Base-by-base conservation (phyloP, 257 asterid genomes). In the Scutellaria galericulata region DNA sequence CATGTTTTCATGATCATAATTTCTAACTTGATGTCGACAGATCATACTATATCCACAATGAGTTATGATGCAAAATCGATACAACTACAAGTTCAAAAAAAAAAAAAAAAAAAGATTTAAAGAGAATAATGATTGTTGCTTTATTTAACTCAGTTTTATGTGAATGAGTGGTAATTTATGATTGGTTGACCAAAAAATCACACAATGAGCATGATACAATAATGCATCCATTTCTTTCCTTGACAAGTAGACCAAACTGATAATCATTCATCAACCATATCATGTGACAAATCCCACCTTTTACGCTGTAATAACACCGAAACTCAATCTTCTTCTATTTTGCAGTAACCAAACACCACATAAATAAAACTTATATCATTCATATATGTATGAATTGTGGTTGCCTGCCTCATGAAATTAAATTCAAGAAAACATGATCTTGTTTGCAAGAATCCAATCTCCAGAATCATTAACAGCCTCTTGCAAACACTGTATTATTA, bases 221-320 rank as follows among this genome's bases (percentile, higher is more conserved):
- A 80, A 80, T 73, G 75, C 76, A 65, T 13, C 64, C 78, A 64
- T 65, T 77, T 71, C 68, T 81, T 74, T 70, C 64, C 71, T 18
- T 74, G 78, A 74, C 82, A 77, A 70, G 71, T 71, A 70, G 77
- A 81, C 80, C 79, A 74, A 70, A 44, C 42, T 7, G 0, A 61
- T 70, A 65, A 81, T 81, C 80, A 83, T 80, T 76, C 66, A 58
- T 78, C 66, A 51, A 77, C 76, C 83, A 83, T 81, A 67, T 67
- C 87, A 78, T 80, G 87, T 80, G 85, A 77, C 76, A 78, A 58
- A 68, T n/a, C 64, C 85, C 83, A 68, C 80, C 48, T 42, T 62
- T 70, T 64, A 64, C 64, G 74, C 24, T 56, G 61, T 66, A 69
- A 73, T 61, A 67, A 64, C 76, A 47, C 42, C 63, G 47, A 12